phyloP scores from a whole-genome alignment of 352 stramenopile genomes.

The Thalassiosira allenii region DNA sequence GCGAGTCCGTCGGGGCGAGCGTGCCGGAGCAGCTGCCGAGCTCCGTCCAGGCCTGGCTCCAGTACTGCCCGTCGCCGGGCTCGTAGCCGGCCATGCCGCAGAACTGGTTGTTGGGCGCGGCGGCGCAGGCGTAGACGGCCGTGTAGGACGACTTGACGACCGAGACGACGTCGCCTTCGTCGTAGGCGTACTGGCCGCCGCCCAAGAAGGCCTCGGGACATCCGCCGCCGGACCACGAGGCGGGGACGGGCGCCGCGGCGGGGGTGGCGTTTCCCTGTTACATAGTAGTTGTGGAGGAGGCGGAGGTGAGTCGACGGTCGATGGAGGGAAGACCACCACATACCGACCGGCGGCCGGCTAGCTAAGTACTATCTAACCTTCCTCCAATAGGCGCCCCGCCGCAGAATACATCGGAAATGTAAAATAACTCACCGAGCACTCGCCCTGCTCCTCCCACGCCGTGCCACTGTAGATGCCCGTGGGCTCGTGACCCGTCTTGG shows the following conservation, averaged over 20 bases:
- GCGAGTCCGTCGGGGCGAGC: conserved; percentile 13
- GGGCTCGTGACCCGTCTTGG: background rate
- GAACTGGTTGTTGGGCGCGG: background rate
- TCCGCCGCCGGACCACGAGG: conserved; percentile 7
- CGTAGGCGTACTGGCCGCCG: conserved; percentile 8
- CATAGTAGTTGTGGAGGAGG: too few relatives aligned
- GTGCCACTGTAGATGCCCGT: background rate
- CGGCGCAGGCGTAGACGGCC: conserved; percentile 24
- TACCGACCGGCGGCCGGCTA: too few relatives aligned
- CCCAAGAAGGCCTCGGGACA: conserved; percentile 15
- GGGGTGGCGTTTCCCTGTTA: background rate
- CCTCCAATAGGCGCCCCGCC: too few relatives aligned
- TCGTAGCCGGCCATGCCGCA: conserved; percentile 31
- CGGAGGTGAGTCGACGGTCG: too few relatives aligned
- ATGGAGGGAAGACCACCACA: too few relatives aligned
- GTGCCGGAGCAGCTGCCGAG: conserved; percentile 24
- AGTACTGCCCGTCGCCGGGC: conserved; percentile 19
- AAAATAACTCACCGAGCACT: conserved; percentile 8
- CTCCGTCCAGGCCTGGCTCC: conserved; percentile 22
- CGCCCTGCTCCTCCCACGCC: background rate
- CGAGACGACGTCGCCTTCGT: background rate
- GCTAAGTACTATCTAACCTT: too few relatives aligned
- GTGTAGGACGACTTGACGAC: background rate
- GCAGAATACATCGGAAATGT: conserved; percentile 1
- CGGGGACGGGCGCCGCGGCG: background rate